These are phyloP conservation scores for Teunomyces cretensis DNA, from an alignment of 805 yeast species.

Conservation along the genomic window DNA sequence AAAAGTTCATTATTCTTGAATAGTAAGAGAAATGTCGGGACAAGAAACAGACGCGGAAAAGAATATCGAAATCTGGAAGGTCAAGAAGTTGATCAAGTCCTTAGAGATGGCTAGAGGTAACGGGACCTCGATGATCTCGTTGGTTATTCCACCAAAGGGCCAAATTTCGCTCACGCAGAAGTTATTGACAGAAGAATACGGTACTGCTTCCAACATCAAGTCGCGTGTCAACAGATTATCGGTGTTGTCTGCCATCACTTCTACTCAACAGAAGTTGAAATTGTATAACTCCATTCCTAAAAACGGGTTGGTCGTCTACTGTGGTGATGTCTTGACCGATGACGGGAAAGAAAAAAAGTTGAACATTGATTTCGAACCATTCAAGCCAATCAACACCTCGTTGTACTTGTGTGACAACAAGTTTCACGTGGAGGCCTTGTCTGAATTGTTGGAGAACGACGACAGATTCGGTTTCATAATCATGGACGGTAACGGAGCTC, in stretches of 20 bases:
- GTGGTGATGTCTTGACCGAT: constrained; percentile 97
- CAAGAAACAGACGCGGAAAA: constrained; percentile 71
- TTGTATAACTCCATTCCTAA: constrained; percentile 86
- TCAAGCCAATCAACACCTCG: constrained; percentile 98
- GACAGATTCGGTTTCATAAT: constrained; percentile 96
- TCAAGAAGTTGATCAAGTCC: constrained; percentile 87
- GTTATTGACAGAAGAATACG: constrained; percentile 96
- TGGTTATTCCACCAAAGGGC: constrained; percentile 93
- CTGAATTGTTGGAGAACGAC: constrained; percentile 92
- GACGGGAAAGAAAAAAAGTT: constrained; percentile 98
- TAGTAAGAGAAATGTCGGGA: constrained; percentile 16
- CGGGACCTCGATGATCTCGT: constrained; percentile 98
- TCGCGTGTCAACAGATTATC: constrained; percentile 96
- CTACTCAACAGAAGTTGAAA: constrained; percentile 95
- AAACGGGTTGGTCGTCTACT: constrained; percentile 92
- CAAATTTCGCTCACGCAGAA: constrained; percentile 86
- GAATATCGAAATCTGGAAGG: constrained; percentile 98
- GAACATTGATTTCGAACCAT: constrained; percentile 97
- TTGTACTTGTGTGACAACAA: constrained; percentile 93
- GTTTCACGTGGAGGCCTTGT: constrained; percentile 95
- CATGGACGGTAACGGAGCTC: constrained; percentile 99
- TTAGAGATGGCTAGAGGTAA: constrained; percentile 94
- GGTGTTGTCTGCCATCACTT: constrained; percentile 93
- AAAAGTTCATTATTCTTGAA: constrained; percentile 1
- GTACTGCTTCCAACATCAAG: constrained; percentile 97